A percentile compares a stretch with the other conserved stretches of the same genome.
Evolutionary conservation across 106 monocot species (phyloP).

Genomic region (Platanthera zijinensis): DNA sequence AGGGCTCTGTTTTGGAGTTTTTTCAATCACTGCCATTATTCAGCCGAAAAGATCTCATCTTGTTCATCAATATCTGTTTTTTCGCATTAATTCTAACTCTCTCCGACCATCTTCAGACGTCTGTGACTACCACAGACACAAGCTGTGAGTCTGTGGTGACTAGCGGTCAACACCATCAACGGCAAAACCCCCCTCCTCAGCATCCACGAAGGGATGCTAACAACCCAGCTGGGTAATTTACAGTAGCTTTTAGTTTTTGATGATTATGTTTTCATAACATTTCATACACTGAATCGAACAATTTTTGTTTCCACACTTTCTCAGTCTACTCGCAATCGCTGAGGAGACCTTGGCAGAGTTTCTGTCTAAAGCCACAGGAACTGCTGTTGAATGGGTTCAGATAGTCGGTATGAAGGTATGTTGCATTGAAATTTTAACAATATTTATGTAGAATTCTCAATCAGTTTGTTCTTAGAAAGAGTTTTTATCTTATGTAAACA

Average conservation of each 20-base stretch:
- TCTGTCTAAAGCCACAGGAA: conserved; percentile 66
- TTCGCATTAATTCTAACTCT: background rate
- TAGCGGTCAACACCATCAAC: conserved; percentile 64
- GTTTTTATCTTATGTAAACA: conserved; percentile 7
- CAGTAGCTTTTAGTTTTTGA: background rate
- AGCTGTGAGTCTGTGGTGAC: conserved; percentile 94
- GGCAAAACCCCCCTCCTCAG: conserved; percentile 69
- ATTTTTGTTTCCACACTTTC: background rate
- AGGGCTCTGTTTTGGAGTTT: conserved; percentile 1
- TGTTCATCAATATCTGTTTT: background rate
- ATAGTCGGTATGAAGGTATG: conserved; percentile 78
- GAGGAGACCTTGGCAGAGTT: conserved; percentile 80
- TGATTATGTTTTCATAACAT: background rate
- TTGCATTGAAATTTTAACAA: background rate
- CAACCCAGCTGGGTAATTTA: conserved; percentile 77
- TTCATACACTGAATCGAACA: background rate
- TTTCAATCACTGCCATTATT: background rate
- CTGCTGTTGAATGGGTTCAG: conserved; percentile 75
- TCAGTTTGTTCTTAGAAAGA: background rate
- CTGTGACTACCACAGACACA: conserved; percentile 64
- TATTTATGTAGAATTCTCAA: background rate
- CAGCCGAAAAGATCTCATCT: background rate
- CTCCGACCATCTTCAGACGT: conserved; percentile 21
- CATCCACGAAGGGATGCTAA: conserved; percentile 79
- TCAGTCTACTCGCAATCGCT: conserved; percentile 61